Evolutionary conservation across 345 rosid species (phyloP).

Genomic region (Murraya koenigii): DNA sequence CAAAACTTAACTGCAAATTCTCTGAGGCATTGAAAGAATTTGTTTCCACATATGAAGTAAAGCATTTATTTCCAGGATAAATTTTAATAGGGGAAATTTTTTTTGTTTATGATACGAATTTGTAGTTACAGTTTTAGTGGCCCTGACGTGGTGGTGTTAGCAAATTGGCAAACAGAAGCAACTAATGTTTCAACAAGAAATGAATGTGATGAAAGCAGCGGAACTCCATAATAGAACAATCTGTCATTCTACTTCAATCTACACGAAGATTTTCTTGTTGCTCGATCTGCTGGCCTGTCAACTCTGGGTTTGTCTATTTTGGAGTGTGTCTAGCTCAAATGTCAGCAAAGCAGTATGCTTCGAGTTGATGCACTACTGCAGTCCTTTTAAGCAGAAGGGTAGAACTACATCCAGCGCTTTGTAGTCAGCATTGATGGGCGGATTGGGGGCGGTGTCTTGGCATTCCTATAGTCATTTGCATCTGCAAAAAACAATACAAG

Average conservation of each 20-base stretch:
- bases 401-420: conserved; percentile 45
- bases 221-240: too few relatives aligned
- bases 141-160: background rate
- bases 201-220: too few relatives aligned
- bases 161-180: background rate
- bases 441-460: conserved; percentile 78
- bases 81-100: background rate
- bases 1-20: background rate
- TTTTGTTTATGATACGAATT: background rate
- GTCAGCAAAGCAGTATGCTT: conserved; percentile 34
- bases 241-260: background rate
- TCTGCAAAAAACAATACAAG: conserved; percentile 19
- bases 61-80: background rate
- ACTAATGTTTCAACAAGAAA: background rate
- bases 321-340: conserved; percentile 6
- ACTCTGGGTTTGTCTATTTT: background rate
- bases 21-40: background rate
- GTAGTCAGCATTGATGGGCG: conserved; percentile 33
- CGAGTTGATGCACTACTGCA: conserved; percentile 43
- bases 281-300: background rate
- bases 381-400: background rate
- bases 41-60: background rate
- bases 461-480: conserved; percentile 50
- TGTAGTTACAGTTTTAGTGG: background rate
- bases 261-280: background rate